Percentiles rank a stretch among this genome's conserved stretches.
phyloP scores from a whole-genome alignment of 2,329 filamentous ascomycete genomes.

The Talaromyces sp. region DNA sequence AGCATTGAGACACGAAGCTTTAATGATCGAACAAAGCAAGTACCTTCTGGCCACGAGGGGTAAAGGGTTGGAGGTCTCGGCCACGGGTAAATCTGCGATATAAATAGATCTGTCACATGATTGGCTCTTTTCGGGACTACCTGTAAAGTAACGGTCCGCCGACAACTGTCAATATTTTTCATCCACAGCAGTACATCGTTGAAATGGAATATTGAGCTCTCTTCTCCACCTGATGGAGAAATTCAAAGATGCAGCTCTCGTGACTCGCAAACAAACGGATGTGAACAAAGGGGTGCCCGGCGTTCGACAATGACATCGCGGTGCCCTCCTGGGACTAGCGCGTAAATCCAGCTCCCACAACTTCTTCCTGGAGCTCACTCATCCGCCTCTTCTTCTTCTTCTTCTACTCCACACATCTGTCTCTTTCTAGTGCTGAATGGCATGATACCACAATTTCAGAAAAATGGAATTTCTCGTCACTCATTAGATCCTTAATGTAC shows the following conservation, averaged over 20 bases:
- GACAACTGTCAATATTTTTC: too few relatives aligned
- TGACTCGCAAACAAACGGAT: neutral
- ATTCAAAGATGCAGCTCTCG: neutral
- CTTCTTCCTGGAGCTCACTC: neutral
- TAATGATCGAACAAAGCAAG: neutral
- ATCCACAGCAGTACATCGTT: too few relatives aligned
- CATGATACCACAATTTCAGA: neutral
- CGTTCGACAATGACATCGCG: neutral
- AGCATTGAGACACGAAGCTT: neutral
- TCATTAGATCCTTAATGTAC: neutral
- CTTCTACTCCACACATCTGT: neutral
- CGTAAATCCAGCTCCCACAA: neutral
- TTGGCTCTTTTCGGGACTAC: neutral
- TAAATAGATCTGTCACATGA: neutral
- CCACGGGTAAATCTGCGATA: neutral
- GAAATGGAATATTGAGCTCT: too few relatives aligned
- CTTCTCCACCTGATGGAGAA: too few relatives aligned
- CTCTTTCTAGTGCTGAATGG: neutral
- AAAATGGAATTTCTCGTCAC: neutral
- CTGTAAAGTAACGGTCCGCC: neutral
- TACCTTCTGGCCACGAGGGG: neutral
- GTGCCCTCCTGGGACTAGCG: neutral
- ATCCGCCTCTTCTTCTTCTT: neutral
- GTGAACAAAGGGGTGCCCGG: neutral
- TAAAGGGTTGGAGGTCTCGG: neutral